phyloP scores from a whole-genome alignment of 768 basidiomycete species.

The Amanita phalloides region DNA sequence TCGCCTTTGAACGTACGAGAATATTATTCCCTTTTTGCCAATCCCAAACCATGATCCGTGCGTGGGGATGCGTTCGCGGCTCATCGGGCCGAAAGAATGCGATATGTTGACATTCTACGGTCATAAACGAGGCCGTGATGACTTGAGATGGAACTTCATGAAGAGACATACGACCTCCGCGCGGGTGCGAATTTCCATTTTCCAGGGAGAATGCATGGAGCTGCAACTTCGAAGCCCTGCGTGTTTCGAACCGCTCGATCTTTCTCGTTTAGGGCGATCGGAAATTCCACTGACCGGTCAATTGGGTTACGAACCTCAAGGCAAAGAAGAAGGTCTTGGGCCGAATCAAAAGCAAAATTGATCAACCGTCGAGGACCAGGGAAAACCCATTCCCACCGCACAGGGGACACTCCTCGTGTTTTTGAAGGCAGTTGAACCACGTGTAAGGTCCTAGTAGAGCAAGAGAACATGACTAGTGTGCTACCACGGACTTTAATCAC shows the following conservation, averaged over 20 bases:
- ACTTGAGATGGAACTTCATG: conserved; percentile 12
- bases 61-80: background rate
- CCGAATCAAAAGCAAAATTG: background rate
- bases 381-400: background rate
- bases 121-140: conserved; percentile 20
- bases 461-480: background rate
- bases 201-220: conserved; percentile 32
- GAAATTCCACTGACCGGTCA: background rate
- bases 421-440: background rate
- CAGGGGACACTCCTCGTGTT: background rate
- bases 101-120: conserved; percentile 41
- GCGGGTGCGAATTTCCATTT: conserved; percentile 35
- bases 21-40: conserved; percentile 35
- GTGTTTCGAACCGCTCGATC: background rate
- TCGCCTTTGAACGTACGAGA: background rate
- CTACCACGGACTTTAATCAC: background rate
- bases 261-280: no score
- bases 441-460: background rate
- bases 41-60: conserved; percentile 44
- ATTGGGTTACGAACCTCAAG: background rate
- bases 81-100: conserved; percentile 13
- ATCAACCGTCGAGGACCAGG: background rate
- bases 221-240: background rate
- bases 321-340: background rate
- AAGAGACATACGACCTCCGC: conserved; percentile 24